A percentile compares a stretch with the other conserved stretches of the same genome.
phyloP scores from a whole-genome alignment of 805 yeast genomes.

The Blastobotrys attinorum region DNA sequence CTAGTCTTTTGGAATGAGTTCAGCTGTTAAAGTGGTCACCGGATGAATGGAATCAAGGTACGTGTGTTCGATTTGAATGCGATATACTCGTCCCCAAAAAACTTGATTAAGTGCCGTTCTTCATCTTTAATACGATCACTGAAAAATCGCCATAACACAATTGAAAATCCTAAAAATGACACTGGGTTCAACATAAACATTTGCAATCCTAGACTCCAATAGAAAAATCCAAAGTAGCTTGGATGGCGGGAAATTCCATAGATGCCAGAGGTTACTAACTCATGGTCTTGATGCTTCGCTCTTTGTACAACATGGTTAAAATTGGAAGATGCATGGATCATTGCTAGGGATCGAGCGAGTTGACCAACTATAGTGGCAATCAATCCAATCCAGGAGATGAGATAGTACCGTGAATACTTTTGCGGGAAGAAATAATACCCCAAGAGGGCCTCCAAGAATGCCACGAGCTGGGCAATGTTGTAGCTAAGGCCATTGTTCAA shows the following conservation, averaged over 20 bases:
- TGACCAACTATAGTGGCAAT: conserved; percentile 54
- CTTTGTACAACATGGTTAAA: conserved; percentile 75
- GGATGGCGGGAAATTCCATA: conserved; percentile 74
- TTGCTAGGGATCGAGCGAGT: conserved; percentile 58
- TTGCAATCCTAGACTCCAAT: conserved; percentile 91
- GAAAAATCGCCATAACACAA: conserved; percentile 66
- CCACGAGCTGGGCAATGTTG: conserved; percentile 46
- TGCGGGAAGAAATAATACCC: conserved; percentile 38
- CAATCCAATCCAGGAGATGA: conserved; percentile 39
- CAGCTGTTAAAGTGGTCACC: conserved; percentile 9
- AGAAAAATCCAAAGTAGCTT: conserved; percentile 80
- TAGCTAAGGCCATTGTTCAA: conserved; percentile 57
- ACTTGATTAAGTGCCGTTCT: conserved; percentile 53
- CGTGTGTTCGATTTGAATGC: conserved; percentile 42
- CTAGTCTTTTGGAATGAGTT: no score
- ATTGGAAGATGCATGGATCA: conserved; percentile 81
- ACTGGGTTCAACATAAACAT: conserved; percentile 60
- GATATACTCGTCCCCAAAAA: conserved; percentile 64
- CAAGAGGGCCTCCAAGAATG: conserved; percentile 42
- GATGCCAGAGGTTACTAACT: conserved; percentile 64
- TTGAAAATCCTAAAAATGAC: conserved; percentile 44
- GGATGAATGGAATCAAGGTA: conserved; percentile 60
- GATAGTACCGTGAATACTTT: conserved; percentile 21
- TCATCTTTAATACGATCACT: conserved; percentile 55
- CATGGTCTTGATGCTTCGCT: conserved; percentile 46